These are phyloP conservation scores for Teratosphaeria pseudoeucalypti DNA, from an alignment of 2,329 filamentous ascomycete genomes.

Conservation along the genomic window DNA sequence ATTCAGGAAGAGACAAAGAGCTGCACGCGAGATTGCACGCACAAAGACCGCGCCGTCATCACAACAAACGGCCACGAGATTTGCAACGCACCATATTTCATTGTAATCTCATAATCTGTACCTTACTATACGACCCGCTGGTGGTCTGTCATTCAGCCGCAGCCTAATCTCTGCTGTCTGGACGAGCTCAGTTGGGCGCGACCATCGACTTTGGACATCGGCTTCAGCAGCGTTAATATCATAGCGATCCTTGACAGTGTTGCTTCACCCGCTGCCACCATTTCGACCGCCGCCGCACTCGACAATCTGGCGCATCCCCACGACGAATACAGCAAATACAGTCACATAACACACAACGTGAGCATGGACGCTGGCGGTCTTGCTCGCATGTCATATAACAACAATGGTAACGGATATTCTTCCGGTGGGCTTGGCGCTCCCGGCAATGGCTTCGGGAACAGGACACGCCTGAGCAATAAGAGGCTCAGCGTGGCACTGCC, in stretches of 20 bases:
- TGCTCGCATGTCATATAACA: slow-evolving; percentile 95
- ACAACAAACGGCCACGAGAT: slow-evolving; percentile 5
- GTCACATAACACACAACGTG: slow-evolving; percentile 17
- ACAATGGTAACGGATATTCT: slow-evolving; percentile 44
- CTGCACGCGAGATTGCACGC: background rate
- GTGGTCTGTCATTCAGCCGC: slow-evolving; percentile 18
- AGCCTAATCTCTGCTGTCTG: slow-evolving; percentile 20
- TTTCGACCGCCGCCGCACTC: background rate
- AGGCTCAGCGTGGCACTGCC: slow-evolving; percentile 69
- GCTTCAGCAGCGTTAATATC: slow-evolving; percentile 5
- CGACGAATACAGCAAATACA: background rate
- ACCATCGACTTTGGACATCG: slow-evolving; percentile 6
- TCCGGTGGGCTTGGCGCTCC: slow-evolving; percentile 66
- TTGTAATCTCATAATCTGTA: slow-evolving; percentile 25
- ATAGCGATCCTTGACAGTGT: slow-evolving; percentile 12
- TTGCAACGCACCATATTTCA: slow-evolving; percentile 16
- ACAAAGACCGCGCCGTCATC: slow-evolving; percentile 6
- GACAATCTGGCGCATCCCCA: background rate
- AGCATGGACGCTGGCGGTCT: slow-evolving; percentile 95
- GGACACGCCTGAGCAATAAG: slow-evolving; percentile 75
- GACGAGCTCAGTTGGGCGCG: slow-evolving; percentile 2
- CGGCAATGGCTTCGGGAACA: slow-evolving; percentile 71
- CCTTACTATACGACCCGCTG: slow-evolving; percentile 14
- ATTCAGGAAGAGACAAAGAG: slow-evolving; percentile 5
- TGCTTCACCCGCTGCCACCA: slow-evolving; percentile 3